Evolutionary conservation across 257 asterid genomes (phyloP).

Genomic region (Solanum gandarillasii): DNA sequence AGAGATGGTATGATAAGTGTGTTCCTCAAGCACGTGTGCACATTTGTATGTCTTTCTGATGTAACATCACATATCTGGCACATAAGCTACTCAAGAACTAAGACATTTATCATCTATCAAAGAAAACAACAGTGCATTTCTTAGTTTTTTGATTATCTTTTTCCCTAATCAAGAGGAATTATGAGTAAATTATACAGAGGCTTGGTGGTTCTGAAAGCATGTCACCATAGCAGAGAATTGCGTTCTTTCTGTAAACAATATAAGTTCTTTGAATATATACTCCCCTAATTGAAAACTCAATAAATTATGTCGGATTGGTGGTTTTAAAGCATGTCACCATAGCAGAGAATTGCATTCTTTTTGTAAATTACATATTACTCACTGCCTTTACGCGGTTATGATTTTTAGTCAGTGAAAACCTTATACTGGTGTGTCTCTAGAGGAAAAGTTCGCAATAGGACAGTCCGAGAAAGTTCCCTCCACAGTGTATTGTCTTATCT

Average conservation of each 20-base stretch:
- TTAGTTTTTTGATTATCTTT: background rate
- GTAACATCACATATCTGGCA: background rate
- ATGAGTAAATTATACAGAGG: background rate
- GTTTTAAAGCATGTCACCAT: background rate
- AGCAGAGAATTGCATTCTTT: background rate
- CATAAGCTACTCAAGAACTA: background rate
- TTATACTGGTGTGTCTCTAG: background rate
- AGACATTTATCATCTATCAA: background rate
- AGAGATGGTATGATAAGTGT: background rate
- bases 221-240: background rate
- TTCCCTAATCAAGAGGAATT: background rate
- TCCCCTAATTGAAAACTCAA: background rate
- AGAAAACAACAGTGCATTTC: background rate
- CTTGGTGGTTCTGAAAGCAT: background rate
- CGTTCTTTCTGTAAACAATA: background rate
- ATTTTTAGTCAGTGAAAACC: background rate
- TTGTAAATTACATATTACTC: background rate
- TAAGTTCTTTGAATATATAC: background rate
- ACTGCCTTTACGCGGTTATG: background rate
- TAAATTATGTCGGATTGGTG: background rate
- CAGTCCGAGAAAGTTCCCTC: background rate
- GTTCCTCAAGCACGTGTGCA: background rate
- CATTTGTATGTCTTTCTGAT: background rate
- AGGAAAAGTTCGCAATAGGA: background rate
- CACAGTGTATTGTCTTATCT: background rate